These are phyloP conservation scores for Aspergillus diversus DNA, from an alignment of 495 filamentous ascomycete species.

Conservation along the genomic window DNA sequence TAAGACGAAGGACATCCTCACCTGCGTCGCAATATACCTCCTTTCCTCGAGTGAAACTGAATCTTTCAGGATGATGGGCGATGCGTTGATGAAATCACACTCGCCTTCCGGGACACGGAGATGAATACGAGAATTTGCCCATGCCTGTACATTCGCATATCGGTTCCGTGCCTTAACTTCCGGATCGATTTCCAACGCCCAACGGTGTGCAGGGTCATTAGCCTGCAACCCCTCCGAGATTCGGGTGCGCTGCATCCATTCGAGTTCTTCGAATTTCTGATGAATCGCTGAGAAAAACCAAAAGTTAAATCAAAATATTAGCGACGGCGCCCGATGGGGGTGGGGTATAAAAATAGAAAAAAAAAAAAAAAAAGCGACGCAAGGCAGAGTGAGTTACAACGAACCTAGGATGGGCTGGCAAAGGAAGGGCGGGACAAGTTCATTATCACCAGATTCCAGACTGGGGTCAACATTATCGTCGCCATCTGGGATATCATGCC, in stretches of 20 bases:
- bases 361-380: slow-evolving; percentile 28
- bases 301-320: slow-evolving; percentile 6
- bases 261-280: slow-evolving; percentile 52
- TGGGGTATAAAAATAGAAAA: neutral
- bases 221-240: slow-evolving; percentile 39
- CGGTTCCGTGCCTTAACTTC: slow-evolving; percentile 67
- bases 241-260: slow-evolving; percentile 49
- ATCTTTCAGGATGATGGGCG: slow-evolving; percentile 72
- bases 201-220: slow-evolving; percentile 47
- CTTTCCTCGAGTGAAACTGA: slow-evolving; percentile 53
- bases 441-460: slow-evolving; percentile 40
- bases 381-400: slow-evolving; percentile 22
- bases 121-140: slow-evolving; percentile 80
- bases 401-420: slow-evolving; percentile 47
- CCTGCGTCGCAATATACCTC: slow-evolving; percentile 71
- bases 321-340: neutral
- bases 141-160: slow-evolving; percentile 85
- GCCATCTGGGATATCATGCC: slow-evolving; percentile 31
- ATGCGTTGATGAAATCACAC: slow-evolving; percentile 96
- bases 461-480: slow-evolving; percentile 39
- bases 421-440: slow-evolving; percentile 47
- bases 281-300: slow-evolving; percentile 41
- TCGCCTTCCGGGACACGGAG: slow-evolving; percentile 78
- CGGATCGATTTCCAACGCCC: slow-evolving; percentile 55
- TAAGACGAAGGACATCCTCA: slow-evolving; percentile 29